These are phyloP conservation scores for Salix purpurea DNA, from an alignment of 345 rosid genomes.

Conservation along the genomic window DNA sequence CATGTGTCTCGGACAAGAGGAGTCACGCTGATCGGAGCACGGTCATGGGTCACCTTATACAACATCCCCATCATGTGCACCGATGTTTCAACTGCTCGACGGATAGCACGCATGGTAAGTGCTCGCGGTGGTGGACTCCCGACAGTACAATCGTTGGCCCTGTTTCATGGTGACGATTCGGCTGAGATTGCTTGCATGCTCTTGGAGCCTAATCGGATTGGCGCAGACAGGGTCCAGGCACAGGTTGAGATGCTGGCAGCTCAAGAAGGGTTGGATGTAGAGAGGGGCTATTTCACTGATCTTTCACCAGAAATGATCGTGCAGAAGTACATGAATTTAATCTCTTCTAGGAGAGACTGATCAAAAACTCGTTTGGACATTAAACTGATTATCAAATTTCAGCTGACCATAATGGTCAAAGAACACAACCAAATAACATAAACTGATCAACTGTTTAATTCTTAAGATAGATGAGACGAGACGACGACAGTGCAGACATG, in stretches of 20 bases:
- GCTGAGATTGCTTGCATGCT: constrained; percentile 62
- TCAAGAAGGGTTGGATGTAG: constrained; percentile 48
- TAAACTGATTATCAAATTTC: neutral
- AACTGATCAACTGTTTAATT: too few species aligned
- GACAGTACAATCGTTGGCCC: constrained; percentile 47
- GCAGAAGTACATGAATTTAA: constrained; percentile 38
- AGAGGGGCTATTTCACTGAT: constrained; percentile 62
- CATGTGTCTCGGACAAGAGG: constrained; percentile 40
- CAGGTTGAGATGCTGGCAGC: constrained; percentile 51
- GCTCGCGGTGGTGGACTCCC: constrained; percentile 67
- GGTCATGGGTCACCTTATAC: constrained; percentile 44
- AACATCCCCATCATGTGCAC: constrained; percentile 50
- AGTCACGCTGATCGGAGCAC: constrained; percentile 50
- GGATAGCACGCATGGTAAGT: constrained; percentile 55
- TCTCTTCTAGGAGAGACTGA: constrained; percentile 23
- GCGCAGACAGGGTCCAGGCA: constrained; percentile 53
- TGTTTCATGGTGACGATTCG: constrained; percentile 47
- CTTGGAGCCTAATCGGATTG: constrained; percentile 52
- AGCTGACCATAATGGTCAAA: neutral
- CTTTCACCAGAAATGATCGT: constrained; percentile 47
- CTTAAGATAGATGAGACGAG: too few species aligned
- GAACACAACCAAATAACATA: too few species aligned
- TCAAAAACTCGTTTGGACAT: neutral
- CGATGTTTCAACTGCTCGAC: constrained; percentile 32
- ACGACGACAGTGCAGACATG: too few species aligned